Evolutionary conservation across 192 early-diverging fungal genomes (phyloP).

Genomic region (Coemansia aciculifera): DNA sequence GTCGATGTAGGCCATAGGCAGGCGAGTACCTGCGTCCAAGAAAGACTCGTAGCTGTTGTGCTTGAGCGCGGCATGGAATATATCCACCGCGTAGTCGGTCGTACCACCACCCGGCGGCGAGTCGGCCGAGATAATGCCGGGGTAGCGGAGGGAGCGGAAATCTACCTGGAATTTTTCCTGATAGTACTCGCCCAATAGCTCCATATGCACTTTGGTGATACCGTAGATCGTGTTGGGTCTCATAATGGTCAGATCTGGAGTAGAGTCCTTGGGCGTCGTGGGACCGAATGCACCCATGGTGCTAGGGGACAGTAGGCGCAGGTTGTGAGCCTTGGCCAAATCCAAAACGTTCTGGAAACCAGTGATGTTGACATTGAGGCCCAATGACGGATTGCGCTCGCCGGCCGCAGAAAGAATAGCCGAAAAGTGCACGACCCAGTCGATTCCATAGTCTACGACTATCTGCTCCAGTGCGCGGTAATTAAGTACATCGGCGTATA

Average conservation of each 20-base stretch:
- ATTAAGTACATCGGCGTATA: constrained; percentile 68
- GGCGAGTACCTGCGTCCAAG: constrained; percentile 56
- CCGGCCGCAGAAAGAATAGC: constrained; percentile 67
- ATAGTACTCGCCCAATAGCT: constrained; percentile 70
- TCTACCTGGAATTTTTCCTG: constrained; percentile 64
- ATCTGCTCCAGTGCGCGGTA: constrained; percentile 63
- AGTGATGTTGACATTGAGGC: constrained; percentile 63
- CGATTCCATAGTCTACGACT: constrained; percentile 64
- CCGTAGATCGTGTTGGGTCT: constrained; percentile 70
- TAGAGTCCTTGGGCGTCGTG: constrained; percentile 61
- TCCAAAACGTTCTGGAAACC: constrained; percentile 70
- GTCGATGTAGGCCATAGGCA: constrained; percentile 69
- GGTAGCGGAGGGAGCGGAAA: constrained; percentile 66
- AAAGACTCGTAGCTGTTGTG: constrained; percentile 61
- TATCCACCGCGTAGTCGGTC: constrained; percentile 69
- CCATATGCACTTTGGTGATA: constrained; percentile 68
- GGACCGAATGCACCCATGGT: constrained; percentile 74
- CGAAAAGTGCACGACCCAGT: constrained; percentile 70
- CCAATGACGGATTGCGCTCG: constrained; percentile 62
- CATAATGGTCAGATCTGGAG: constrained; percentile 67
- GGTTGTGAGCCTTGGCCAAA: constrained; percentile 59
- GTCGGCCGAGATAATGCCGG: constrained; percentile 66
- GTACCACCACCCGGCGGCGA: constrained; percentile 69
- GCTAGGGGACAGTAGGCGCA: constrained; percentile 62
- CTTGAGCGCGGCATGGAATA: constrained; percentile 66